phyloP scores from a whole-genome alignment of 1,139 yeast species.

The Yamadazyma aaseri region DNA sequence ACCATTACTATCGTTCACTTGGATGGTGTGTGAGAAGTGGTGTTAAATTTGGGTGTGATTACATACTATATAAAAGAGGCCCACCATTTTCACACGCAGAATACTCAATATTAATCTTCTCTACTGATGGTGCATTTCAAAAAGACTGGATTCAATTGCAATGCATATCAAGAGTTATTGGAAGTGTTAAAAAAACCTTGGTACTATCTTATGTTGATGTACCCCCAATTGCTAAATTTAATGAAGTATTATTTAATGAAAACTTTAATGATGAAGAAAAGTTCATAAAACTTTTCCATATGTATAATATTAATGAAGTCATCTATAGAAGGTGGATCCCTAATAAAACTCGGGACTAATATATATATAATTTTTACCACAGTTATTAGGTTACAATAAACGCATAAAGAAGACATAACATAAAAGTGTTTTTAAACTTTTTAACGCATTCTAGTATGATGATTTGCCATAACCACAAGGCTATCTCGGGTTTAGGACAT shows the following conservation, averaged over 20 bases:
- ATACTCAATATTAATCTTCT: constrained; percentile 59
- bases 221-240: constrained; percentile 33
- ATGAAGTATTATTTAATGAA: constrained; percentile 22
- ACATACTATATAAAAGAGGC: constrained; percentile 77
- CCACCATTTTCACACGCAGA: constrained; percentile 97
- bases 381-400: too few relatives aligned
- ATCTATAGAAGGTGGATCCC: constrained; percentile 82
- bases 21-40: constrained; percentile 98
- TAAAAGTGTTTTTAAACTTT: too few relatives aligned
- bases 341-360: constrained; percentile 71
- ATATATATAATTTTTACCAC: too few relatives aligned
- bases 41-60: constrained; percentile 86
- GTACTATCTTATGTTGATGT: constrained; percentile 65
- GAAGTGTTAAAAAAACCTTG: constrained; percentile 81
- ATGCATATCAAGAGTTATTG: constrained; percentile 73
- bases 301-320: constrained; percentile 58
- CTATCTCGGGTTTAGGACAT: too few relatives aligned
- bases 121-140: constrained; percentile 29
- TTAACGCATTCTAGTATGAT: too few relatives aligned
- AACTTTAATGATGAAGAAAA: constrained; percentile 5
- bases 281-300: constrained; percentile 29
- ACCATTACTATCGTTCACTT: constrained; percentile 80
- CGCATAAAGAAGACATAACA: too few relatives aligned
- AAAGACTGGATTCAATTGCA: constrained; percentile 62
- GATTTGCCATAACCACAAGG: too few relatives aligned